A percentile compares a stretch with the other conserved stretches of the same genome.
These are phyloP conservation scores for Zoysia pacifica DNA, from an alignment of 176 grass and related monocot species.

Conservation along the genomic window DNA sequence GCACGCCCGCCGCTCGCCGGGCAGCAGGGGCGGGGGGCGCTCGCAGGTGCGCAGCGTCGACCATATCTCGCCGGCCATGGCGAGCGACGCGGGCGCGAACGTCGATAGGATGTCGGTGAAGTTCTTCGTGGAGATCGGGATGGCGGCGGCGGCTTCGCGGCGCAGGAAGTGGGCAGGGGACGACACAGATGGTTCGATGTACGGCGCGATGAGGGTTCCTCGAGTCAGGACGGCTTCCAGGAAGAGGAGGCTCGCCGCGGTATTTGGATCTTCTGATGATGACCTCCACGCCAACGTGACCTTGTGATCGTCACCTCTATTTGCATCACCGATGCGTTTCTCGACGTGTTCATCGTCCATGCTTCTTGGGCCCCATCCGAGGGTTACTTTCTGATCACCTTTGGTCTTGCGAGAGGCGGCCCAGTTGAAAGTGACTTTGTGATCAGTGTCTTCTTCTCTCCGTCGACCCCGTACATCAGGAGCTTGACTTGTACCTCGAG, in stretches of 20 bases:
- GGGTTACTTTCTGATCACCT: no score
- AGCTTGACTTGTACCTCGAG: no score
- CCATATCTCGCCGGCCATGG: background rate
- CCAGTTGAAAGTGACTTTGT: no score
- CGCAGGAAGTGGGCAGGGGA: background rate
- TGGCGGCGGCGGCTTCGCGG: background rate
- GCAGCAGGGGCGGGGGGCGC: background rate
- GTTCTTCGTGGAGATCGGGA: slow-evolving; percentile 8
- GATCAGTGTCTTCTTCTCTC: no score
- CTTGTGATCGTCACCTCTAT: no score
- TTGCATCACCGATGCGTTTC: background rate
- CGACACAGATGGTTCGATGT: background rate
- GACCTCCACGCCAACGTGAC: no score
- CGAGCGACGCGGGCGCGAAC: background rate
- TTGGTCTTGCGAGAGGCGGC: no score
- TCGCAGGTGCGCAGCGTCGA: slow-evolving; percentile 34
- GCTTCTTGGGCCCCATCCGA: no score
- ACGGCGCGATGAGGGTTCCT: background rate
- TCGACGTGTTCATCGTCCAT: background rate
- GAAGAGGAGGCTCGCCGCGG: background rate
- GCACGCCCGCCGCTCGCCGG: background rate
- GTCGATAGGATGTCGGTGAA: background rate
- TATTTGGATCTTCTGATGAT: no score
- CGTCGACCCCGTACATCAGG: no score
- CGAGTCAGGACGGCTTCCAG: background rate